Conservation (phyloP, 331 rosid species). For the Quercus tomentella region DNA sequence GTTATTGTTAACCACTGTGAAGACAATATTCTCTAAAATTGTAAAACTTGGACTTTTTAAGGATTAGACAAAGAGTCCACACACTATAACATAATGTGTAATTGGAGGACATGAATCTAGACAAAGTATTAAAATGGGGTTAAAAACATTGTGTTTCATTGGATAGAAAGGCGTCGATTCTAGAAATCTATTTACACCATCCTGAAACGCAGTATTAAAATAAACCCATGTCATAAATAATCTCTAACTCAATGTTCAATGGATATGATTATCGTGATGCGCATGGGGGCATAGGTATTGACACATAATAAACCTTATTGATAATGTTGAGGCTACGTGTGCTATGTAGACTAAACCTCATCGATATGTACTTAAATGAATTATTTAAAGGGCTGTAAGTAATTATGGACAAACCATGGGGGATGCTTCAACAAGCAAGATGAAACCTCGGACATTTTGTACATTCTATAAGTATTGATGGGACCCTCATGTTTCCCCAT, state of each 20-base stretch:
- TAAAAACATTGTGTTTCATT: neutral
- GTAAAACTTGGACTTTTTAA: neutral
- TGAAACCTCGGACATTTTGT: neutral
- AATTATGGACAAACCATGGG: neutral
- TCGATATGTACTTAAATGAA: neutral
- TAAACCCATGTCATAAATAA: neutral
- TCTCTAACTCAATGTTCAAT: constrained; percentile 43
- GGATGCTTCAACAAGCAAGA: neutral
- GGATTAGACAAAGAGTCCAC: constrained; percentile 30
- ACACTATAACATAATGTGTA: neutral
- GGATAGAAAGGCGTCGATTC: constrained; percentile 35
- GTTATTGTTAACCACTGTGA: neutral
- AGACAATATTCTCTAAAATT: neutral
- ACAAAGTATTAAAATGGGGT: neutral
- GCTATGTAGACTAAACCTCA: neutral
- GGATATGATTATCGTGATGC: constrained; percentile 51
- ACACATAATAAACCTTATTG: constrained; percentile 15
- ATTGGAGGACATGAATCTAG: constrained; percentile 39
- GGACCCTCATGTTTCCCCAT: neutral
- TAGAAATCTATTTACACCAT: constrained; percentile 32
- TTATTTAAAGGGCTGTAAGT: neutral
- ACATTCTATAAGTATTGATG: neutral
- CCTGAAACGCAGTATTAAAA: neutral
- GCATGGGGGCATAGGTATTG: constrained; percentile 40
- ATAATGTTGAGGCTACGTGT: constrained; percentile 31